phyloP scores from a whole-genome alignment of 371 early-diverging fungal genomes.

The Lichtheimia ornata region DNA sequence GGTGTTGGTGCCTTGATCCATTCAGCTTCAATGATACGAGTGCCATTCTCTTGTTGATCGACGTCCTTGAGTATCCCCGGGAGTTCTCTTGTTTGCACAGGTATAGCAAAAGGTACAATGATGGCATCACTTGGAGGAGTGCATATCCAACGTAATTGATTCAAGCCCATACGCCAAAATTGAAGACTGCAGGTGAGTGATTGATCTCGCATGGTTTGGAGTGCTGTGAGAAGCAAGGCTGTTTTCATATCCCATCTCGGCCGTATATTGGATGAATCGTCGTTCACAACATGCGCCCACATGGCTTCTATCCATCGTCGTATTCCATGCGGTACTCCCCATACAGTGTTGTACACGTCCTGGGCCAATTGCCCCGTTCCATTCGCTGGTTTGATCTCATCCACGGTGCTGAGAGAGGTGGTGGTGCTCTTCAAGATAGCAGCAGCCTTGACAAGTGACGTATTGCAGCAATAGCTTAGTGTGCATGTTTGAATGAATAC shows the following conservation, averaged over 20 bases:
- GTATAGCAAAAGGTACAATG: not conserved
- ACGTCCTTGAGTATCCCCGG: not conserved
- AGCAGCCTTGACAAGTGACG: too few species aligned
- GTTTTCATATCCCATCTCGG: constrained; percentile 1
- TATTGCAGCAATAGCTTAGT: too few species aligned
- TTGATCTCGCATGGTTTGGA: constrained; percentile 4
- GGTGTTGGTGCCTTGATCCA: not conserved
- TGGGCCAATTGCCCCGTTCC: too few species aligned
- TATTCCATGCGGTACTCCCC: too few species aligned
- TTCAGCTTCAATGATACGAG: not conserved
- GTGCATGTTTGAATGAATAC: too few species aligned
- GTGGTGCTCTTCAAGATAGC: too few species aligned
- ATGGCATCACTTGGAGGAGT: not conserved
- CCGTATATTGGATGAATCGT: not conserved
- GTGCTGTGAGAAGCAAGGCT: not conserved
- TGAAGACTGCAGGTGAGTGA: not conserved
- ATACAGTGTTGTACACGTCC: too few species aligned
- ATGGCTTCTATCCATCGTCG: too few species aligned
- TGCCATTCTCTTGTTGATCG: not conserved
- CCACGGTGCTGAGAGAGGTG: too few species aligned
- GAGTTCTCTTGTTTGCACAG: not conserved
- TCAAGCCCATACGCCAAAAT: not conserved
- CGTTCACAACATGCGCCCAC: too few species aligned
- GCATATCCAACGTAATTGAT: not conserved
- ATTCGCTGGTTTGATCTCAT: too few species aligned